Evolutionary conservation across 208 protist species (phyloP), one percentile per base, ranked within the genome.

Genomic region (Acanthamoeba triangularis): DNA sequence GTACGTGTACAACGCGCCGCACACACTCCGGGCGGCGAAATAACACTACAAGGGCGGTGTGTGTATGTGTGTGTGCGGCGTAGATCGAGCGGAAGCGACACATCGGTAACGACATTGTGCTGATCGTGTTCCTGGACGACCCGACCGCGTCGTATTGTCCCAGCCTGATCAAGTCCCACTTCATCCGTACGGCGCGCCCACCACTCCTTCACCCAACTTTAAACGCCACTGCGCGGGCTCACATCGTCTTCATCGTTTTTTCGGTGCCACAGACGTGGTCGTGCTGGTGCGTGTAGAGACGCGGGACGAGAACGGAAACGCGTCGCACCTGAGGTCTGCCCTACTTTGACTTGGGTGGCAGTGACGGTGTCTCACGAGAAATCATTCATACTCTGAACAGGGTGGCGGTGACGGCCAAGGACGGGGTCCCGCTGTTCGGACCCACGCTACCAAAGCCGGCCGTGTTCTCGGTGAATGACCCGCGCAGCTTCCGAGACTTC

Each of bases 121-220:
- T 93, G 52, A 74, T 93, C 41, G 87, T 93, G 47, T 93, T 93
- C 61, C 35, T 93, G 7, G 87, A 93, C 41, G 87, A 76, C 52
- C 25, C 14, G n/a, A 93, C 18, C 23, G 87, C 59, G 0, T 74
- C 87, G 14, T 90, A 90, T 35, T 61, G 47, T 37, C 80, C 80
- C 25, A 35, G 44, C 47, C 18, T 63, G 0, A 90, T 90, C 35
- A 90, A 90, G 47, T 90, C 80, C 3, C 80, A 90, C 80, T 90
- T 90, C 41, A 90, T 90, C n/a, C 80, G 80, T 90, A 90, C 25
- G 80, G 1, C 80, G 3, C 41, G 4, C n/a, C 59, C 59, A 10
- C 59, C 59, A 10, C 28, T 52, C 54, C 1, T 14, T 20, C 80
- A 2, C 80, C 11, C 80, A n/a, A 8, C 1, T 10, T 63, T 41